Percentiles rank a stretch among this genome's conserved stretches.
phyloP scores from a whole-genome alignment of 2,329 filamentous ascomycete genomes.

The Colletotrichum camelliae region DNA sequence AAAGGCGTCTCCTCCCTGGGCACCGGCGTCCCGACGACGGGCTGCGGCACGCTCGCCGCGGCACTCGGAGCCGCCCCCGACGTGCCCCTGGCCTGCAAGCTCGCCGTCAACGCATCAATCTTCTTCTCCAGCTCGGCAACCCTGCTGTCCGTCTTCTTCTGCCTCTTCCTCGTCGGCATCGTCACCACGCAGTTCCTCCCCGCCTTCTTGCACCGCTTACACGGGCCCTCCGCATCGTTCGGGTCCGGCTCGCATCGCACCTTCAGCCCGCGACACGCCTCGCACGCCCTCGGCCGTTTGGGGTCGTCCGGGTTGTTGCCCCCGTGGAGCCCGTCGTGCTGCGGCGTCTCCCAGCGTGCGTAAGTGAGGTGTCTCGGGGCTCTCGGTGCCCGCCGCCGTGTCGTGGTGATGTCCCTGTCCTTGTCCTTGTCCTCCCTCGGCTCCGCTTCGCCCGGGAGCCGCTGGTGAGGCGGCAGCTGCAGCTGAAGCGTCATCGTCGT shows the following conservation, averaged over 20 bases:
- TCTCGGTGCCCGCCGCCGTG: not conserved
- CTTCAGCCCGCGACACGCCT: conserved; percentile 77
- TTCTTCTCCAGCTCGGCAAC: conserved; percentile 93
- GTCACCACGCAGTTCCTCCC: conserved; percentile 80
- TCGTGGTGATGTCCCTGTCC: not conserved
- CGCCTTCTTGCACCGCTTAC: conserved; percentile 81
- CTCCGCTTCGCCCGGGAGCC: not conserved
- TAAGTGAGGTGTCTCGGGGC: conserved; percentile 9
- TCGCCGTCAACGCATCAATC: conserved; percentile 86
- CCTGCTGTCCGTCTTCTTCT: conserved; percentile 90
- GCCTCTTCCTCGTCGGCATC: conserved; percentile 75
- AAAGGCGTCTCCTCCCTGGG: not conserved
- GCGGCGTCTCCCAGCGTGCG: conserved; percentile 14
- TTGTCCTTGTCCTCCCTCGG: not conserved
- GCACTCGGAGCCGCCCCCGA: conserved; percentile 14
- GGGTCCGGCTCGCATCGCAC: conserved; percentile 85
- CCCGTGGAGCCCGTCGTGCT: conserved; percentile 6
- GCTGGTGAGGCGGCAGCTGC: not conserved
- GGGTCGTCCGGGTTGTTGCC: conserved; percentile 46
- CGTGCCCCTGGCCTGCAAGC: conserved; percentile 62
- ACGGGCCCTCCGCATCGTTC: conserved; percentile 65
- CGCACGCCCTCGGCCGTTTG: conserved; percentile 75
- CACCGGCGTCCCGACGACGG: not conserved
- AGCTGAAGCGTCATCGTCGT: not conserved
- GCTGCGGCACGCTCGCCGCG: conserved; percentile 23